phyloP scores from a whole-genome alignment of 1,139 yeast species.

The Hyphopichia burtonii region DNA sequence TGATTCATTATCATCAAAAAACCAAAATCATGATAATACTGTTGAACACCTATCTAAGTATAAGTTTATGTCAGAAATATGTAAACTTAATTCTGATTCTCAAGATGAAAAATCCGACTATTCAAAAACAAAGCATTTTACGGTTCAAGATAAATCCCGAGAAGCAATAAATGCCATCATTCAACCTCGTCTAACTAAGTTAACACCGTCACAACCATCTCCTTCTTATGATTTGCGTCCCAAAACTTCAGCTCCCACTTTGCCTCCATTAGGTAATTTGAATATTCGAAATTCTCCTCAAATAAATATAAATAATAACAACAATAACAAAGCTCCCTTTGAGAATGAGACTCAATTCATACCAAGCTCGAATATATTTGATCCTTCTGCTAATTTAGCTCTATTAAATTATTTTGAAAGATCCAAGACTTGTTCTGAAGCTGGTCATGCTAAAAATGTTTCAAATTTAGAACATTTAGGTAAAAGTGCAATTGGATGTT shows the following conservation, averaged over 20 bases:
- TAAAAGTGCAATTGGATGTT: conserved; percentile 49
- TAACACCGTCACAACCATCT: neutral
- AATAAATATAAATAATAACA: neutral
- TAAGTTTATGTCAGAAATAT: conserved; percentile 36
- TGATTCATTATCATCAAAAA: neutral
- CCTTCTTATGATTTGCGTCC: neutral
- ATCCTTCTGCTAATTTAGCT: conserved; percentile 19
- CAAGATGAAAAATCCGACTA: conserved; percentile 39
- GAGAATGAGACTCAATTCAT: neutral
- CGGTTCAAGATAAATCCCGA: conserved; percentile 36
- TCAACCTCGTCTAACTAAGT: conserved; percentile 25
- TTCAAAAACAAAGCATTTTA: conserved; percentile 26
- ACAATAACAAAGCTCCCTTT: too few species aligned
- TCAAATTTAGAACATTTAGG: conserved; percentile 60
- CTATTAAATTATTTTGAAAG: conserved; percentile 51
- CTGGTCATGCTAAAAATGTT: conserved; percentile 35
- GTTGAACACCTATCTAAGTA: neutral
- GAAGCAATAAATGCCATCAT: conserved; percentile 40
- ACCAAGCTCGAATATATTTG: neutral
- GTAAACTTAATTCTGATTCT: conserved; percentile 33
- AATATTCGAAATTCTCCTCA: conserved; percentile 1
- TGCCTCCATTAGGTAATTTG: conserved; percentile 14
- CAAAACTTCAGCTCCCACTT: conserved; percentile 4
- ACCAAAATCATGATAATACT: neutral
- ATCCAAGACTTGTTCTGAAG: conserved; percentile 63